These are phyloP conservation scores for Talaromyces sp. DNA, from an alignment of 2,329 filamentous ascomycete species.

Conservation along the genomic window DNA sequence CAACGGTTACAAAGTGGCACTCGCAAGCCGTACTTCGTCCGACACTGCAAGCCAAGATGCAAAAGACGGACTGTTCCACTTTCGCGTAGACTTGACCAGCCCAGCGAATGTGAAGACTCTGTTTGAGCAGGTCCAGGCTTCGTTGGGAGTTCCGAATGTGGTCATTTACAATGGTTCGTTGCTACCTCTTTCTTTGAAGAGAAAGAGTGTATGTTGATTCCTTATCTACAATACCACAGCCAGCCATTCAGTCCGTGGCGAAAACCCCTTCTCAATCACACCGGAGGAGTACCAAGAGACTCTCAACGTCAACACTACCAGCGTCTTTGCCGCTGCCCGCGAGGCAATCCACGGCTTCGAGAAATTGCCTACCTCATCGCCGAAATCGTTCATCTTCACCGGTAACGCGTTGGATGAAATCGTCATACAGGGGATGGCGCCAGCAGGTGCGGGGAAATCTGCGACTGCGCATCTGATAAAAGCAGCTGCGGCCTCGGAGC, in stretches of 20 bases:
- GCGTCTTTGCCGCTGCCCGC: not conserved
- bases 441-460: not conserved
- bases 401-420: not conserved
- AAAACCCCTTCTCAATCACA: not conserved
- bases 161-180: slow-evolving; percentile 26
- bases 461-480: slow-evolving; percentile 1
- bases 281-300: not conserved
- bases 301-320: slow-evolving; percentile 9
- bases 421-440: not conserved
- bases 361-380: not conserved
- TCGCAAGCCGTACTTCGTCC: slow-evolving; percentile 34
- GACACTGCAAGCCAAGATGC: slow-evolving; percentile 28
- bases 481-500: not conserved
- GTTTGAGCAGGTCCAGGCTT: slow-evolving; percentile 40
- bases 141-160: slow-evolving; percentile 41
- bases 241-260: not conserved
- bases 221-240: not conserved
- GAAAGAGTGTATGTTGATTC: too few relatives aligned
- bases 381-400: slow-evolving; percentile 2
- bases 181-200: too few relatives aligned
- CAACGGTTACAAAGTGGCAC: slow-evolving; percentile 45
- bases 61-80: slow-evolving; percentile 31
- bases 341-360: slow-evolving; percentile 1
- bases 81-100: slow-evolving; percentile 34
- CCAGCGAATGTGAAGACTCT: slow-evolving; percentile 32